Evolutionary conservation across 2,329 filamentous ascomycete genomes (phyloP), one percentile per base, ranked within the genome.

Genomic region (Talaromyces sp.): DNA sequence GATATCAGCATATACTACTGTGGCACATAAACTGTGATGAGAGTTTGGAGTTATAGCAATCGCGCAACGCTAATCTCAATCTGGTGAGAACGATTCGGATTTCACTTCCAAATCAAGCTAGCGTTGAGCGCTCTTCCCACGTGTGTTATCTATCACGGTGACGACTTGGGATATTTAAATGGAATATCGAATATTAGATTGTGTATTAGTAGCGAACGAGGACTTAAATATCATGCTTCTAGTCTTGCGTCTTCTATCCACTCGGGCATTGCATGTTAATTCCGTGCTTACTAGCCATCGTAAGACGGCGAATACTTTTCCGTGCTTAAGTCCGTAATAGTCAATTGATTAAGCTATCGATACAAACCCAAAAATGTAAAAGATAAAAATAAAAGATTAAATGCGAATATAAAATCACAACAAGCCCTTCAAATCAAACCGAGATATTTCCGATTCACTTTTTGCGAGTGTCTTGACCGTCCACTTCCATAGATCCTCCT

Each of bases 401-500:
- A 31, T 31, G 7, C 8, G 27, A 31, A 6, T 6, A 22, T 4
- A 1, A 37, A 25, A 25, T 37, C 33, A 56, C 5, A 37, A 22
- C 33, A 56, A 56, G 5, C 39, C 52, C 10, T 37, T 25, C 13
- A 56, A 37, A 39, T 56, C 52, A 17, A 56, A 56, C 0, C 6
- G 33, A 22, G 9, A 56, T 11, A 4, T 37, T 33, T 56, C 52
- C 11, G 52, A 56, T n/a, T 56, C 31, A 3, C 9, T 25, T 3
- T 22, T 37, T 15, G 52, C 52, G 19, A 56, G 11, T 7, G 52
- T 37, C 19, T 75, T 72, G 15, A 82, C 70, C 10, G 82, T 85
- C 82, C 82, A 85, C 27, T 72, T 62, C 80, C 80, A 84, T 37
- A 84, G 66, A 67, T 84, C 81, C 17, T 85, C 79, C 70, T 84